These are phyloP conservation scores for Mycena chlorophos DNA, from an alignment of 768 basidiomycete species.

Conservation along the genomic window DNA sequence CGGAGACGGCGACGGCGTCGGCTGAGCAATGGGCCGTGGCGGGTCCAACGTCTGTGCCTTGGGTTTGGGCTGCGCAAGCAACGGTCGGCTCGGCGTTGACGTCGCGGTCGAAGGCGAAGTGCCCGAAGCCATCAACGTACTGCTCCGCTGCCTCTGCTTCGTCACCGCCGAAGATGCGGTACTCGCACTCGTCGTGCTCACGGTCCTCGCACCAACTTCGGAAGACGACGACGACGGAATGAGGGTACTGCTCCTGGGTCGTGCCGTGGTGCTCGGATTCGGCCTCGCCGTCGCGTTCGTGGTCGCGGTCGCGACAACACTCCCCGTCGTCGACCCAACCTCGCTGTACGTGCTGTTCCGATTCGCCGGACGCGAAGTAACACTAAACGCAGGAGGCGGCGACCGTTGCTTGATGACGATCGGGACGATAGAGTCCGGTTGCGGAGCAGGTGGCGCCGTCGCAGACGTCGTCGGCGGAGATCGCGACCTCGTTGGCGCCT, in stretches of 20 bases:
- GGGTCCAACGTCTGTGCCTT: slow-evolving; percentile 4
- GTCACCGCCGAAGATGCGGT: slow-evolving; percentile 4
- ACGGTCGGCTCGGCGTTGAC: slow-evolving; percentile 9
- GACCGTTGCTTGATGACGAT: slow-evolving; percentile 60
- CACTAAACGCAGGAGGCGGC: slow-evolving; percentile 59
- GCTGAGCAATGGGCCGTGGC: neutral
- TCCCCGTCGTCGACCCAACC: slow-evolving; percentile 6
- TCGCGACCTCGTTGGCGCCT: neutral
- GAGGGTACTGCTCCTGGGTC: slow-evolving; percentile 8
- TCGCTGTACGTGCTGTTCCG: slow-evolving; percentile 24
- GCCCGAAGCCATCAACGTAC: slow-evolving; percentile 37
- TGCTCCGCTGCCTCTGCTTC: slow-evolving; percentile 39
- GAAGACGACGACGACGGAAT: neutral
- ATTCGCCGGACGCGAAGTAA: slow-evolving; percentile 57
- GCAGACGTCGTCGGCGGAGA: too few species aligned
- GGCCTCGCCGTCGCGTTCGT: slow-evolving; percentile 4
- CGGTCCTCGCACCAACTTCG: slow-evolving; percentile 3
- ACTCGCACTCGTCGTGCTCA: neutral
- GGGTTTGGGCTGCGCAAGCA: slow-evolving; percentile 12
- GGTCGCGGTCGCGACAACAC: too few species aligned
- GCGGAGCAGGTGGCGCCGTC: too few species aligned
- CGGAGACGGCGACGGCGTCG: slow-evolving; percentile 21
- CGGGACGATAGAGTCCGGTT: slow-evolving; percentile 43
- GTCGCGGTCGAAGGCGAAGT: slow-evolving; percentile 22
- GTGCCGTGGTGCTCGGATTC: neutral